Evolutionary conservation across 2,329 filamentous ascomycete genomes (phyloP).

Genomic region (Fusarium neocosmosporiellum): DNA sequence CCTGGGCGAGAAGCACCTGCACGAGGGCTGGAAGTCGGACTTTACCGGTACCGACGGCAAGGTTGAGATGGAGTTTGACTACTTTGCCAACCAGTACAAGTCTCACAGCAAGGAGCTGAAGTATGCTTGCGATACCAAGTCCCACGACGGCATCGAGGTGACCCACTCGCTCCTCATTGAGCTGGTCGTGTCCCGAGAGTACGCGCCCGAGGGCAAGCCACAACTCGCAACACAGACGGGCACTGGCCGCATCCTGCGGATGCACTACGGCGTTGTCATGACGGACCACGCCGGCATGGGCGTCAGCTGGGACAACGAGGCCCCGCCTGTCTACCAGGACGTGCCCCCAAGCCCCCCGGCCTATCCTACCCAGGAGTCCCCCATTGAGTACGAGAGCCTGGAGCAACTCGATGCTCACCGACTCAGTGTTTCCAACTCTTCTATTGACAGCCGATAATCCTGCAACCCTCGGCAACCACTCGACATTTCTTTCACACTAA

Average conservation of each 20-base stretch:
- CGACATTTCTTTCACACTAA: slow-evolving; percentile 12
- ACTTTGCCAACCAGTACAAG: slow-evolving; percentile 53
- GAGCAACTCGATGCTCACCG: slow-evolving; percentile 47
- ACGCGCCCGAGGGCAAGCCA: slow-evolving; percentile 76
- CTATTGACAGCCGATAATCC: slow-evolving; percentile 28
- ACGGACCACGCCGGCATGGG: slow-evolving; percentile 88
- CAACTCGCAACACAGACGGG: slow-evolving; percentile 84
- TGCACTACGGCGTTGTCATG: slow-evolving; percentile 86
- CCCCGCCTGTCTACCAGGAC: slow-evolving; percentile 92
- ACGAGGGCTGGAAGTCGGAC: slow-evolving; percentile 88
- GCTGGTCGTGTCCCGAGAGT: slow-evolving; percentile 94
- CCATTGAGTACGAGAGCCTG: slow-evolving; percentile 55
- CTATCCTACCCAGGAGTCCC: slow-evolving; percentile 60
- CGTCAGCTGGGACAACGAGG: slow-evolving; percentile 97
- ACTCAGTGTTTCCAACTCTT: slow-evolving; percentile 39
- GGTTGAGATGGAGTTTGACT: slow-evolving; percentile 85
- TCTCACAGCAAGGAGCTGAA: slow-evolving; percentile 61
- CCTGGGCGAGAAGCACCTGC: slow-evolving; percentile 84
- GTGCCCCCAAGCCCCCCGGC: slow-evolving; percentile 87
- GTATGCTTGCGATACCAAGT: slow-evolving; percentile 82
- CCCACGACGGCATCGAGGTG: slow-evolving; percentile 79
- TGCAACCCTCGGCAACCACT: neutral
- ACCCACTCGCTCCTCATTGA: slow-evolving; percentile 90
- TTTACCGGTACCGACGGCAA: slow-evolving; percentile 65
- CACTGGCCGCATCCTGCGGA: slow-evolving; percentile 88